These are phyloP conservation scores for Penicillium coffeae DNA, from an alignment of 495 filamentous ascomycete species.

Conservation along the genomic window DNA sequence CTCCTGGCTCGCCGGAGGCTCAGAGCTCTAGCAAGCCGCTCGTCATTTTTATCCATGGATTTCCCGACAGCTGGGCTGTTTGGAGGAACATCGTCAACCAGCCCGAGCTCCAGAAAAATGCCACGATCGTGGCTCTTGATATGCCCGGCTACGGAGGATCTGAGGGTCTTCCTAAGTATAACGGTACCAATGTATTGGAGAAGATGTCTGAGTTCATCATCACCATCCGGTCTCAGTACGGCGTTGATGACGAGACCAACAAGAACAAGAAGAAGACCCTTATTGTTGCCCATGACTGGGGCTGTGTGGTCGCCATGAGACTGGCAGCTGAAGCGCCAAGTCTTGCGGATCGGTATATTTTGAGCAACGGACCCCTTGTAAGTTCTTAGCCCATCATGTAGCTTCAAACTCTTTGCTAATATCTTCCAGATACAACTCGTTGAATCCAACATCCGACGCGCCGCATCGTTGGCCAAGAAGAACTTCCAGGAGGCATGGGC, in stretches of 20 bases:
- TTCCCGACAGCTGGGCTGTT: conserved; percentile 53
- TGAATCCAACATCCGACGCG: conserved; percentile 29
- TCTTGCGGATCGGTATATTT: conserved; percentile 50
- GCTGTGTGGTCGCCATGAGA: conserved; percentile 46
- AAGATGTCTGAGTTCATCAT: conserved; percentile 47
- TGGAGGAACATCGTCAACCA: conserved; percentile 44
- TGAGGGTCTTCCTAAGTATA: conserved; percentile 43
- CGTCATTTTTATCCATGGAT: conserved; percentile 56
- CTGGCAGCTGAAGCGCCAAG: conserved; percentile 53
- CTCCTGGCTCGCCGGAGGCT: conserved; percentile 13
- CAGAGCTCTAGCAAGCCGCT: conserved; percentile 35
- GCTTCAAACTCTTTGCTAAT: neutral
- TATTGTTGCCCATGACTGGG: conserved; percentile 57
- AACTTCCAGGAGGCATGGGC: conserved; percentile 44
- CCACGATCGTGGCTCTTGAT: conserved; percentile 48
- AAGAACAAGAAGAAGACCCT: conserved; percentile 34
- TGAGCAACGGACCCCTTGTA: conserved; percentile 49
- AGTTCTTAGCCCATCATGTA: conserved; percentile 8
- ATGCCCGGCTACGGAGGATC: conserved; percentile 55
- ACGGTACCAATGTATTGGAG: conserved; percentile 47
- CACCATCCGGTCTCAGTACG: conserved; percentile 43
- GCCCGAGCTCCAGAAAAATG: conserved; percentile 24
- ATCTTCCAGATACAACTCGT: conserved; percentile 23
- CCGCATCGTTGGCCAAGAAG: conserved; percentile 36
- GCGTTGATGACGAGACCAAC: conserved; percentile 28